Conservation (phyloP, 176 grass and related monocot genomes). For the Alloteropsis semialata region DNA sequence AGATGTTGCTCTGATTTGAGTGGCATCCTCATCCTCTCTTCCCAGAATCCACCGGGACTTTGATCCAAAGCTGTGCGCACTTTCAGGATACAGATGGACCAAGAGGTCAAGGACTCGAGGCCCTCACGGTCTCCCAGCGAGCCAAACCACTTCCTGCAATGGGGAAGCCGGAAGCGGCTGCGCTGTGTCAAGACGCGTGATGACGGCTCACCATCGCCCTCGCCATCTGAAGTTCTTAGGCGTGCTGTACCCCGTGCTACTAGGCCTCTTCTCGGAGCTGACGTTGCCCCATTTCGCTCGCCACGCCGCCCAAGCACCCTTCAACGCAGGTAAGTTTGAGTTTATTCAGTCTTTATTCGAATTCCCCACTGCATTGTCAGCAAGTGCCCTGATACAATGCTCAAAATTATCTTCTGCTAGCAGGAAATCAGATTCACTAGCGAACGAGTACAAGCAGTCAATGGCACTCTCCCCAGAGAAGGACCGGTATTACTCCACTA, state of each 20-base stretch:
- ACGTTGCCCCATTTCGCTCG: slow-evolving; percentile 30
- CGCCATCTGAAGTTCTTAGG: slow-evolving; percentile 32
- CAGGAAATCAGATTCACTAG: slow-evolving; percentile 62
- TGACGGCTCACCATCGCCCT: slow-evolving; percentile 37
- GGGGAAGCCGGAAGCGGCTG: slow-evolving; percentile 80
- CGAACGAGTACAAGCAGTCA: slow-evolving; percentile 52
- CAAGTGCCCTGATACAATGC: not conserved
- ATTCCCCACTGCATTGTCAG: not conserved
- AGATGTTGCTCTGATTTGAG: not conserved
- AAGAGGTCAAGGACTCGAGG: slow-evolving; percentile 39
- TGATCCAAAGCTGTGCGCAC: not conserved
- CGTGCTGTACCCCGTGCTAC: slow-evolving; percentile 35
- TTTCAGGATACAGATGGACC: slow-evolving; percentile 40
- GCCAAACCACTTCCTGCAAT: slow-evolving; percentile 63
- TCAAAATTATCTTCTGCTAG: not conserved
- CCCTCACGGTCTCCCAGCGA: slow-evolving; percentile 42
- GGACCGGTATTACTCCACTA: slow-evolving; percentile 89
- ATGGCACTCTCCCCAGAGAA: slow-evolving; percentile 68
- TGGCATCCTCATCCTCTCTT: too few species aligned
- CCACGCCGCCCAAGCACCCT: slow-evolving; percentile 54
- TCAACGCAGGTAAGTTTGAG: slow-evolving; percentile 57
- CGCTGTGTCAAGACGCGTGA: slow-evolving; percentile 62
- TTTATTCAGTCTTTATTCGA: not conserved
- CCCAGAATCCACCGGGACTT: not conserved
- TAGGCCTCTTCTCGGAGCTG: slow-evolving; percentile 52